Conservation (phyloP, 2,329 filamentous ascomycete species). For the Aspergillus tamarii region DNA sequence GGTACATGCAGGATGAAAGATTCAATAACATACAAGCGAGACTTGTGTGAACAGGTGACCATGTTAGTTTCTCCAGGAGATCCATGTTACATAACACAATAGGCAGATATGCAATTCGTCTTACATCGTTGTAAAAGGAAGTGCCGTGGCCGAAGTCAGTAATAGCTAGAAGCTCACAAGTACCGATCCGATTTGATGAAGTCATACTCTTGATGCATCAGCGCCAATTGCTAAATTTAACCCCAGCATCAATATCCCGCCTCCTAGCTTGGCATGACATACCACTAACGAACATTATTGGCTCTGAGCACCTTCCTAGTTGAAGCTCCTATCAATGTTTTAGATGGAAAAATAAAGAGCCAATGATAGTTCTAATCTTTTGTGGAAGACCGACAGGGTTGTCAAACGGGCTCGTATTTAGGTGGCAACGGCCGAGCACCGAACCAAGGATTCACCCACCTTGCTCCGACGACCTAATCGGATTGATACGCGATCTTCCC, state of each 20-base stretch:
- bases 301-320: not conserved
- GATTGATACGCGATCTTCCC: not conserved
- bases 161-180: fast-evolving
- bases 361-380: not conserved
- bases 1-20: too few relatives aligned
- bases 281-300: not conserved
- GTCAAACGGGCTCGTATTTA: not conserved
- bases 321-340: not conserved
- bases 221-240: not conserved
- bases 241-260: not conserved
- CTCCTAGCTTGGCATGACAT: not conserved
- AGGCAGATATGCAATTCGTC: not conserved
- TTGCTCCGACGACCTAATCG: not conserved
- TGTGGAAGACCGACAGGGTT: not conserved
- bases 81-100: not conserved
- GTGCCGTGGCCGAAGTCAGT: fast-evolving
- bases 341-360: not conserved
- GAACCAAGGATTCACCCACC: not conserved
- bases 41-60: too few relatives aligned
- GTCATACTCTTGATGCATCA: not conserved
- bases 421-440: not conserved
- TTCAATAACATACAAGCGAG: too few relatives aligned
- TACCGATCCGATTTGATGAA: not conserved
- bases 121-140: too few relatives aligned
- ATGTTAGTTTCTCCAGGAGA: too few relatives aligned